Conservation (phyloP, 2,329 filamentous ascomycete species). For the Ascochyta pisi region DNA sequence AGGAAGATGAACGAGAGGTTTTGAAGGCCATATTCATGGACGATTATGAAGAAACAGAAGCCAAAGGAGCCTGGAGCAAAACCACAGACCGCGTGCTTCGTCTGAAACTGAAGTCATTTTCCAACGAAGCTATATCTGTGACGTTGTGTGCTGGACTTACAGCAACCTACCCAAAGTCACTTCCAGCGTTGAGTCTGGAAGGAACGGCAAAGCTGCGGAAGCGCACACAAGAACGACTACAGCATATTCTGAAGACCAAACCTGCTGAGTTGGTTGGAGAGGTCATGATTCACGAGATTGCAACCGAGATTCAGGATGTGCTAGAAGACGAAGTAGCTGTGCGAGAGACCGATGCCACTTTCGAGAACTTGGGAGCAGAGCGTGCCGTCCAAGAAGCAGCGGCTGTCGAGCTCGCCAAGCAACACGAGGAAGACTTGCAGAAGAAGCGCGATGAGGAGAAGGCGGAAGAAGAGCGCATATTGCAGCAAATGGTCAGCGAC, state of each 20-base stretch:
- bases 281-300: constrained; percentile 70
- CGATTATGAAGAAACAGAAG: constrained; percentile 79
- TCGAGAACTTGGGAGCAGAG: constrained; percentile 90
- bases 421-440: constrained; percentile 51
- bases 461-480: constrained; percentile 72
- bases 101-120: constrained; percentile 76
- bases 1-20: constrained; percentile 86
- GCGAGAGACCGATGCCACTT: constrained; percentile 74
- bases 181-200: constrained; percentile 74
- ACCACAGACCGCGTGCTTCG: constrained; percentile 81
- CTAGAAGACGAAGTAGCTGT: constrained; percentile 85
- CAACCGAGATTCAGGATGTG: constrained; percentile 68
- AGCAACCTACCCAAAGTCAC: constrained; percentile 87
- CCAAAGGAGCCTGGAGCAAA: constrained; percentile 86
- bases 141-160: constrained; percentile 82
- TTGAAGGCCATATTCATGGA: constrained; percentile 88
- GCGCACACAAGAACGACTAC: constrained; percentile 73
- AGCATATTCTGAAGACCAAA: constrained; percentile 71
- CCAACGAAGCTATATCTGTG: constrained; percentile 73
- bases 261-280: constrained; percentile 69
- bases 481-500: constrained; percentile 74
- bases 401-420: constrained; percentile 64
- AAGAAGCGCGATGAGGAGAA: constrained; percentile 56
- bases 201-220: constrained; percentile 70
- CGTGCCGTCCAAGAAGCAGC: constrained; percentile 81